Evolutionary conservation across 2,329 filamentous ascomycete genomes (phyloP), one percentile per base, ranked within the genome.

Genomic region (Beauveria scarabaeidicola): DNA sequence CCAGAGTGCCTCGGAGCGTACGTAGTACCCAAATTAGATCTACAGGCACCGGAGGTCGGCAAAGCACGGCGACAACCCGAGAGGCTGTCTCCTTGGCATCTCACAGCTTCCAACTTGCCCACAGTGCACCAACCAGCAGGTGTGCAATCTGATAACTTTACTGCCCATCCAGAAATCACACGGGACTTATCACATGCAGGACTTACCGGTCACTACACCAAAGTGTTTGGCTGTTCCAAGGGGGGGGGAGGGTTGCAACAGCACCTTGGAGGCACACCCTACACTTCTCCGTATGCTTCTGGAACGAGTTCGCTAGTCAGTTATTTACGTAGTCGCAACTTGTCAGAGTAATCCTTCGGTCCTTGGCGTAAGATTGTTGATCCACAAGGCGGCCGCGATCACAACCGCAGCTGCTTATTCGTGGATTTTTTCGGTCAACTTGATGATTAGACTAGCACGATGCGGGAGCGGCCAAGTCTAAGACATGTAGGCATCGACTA

Each of bases 311-410:
- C 47, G 32, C 50, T 25, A 13, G 9, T 21, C 23, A 21, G n/a
- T 38, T 29, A 13, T 38, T 38, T 29, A 19, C 51, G 5, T 21
- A 36, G 25, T 19, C 1, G 17, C 23, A 13, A 23, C 32, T 36
- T 36, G 32, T 36, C 32, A 13, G 15, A n/a, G 23, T 13, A 48
- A 27, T 23, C 44, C 10, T n/a, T n/a, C 23, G 23, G 44, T n/a
- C 25, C 52, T 54, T 57, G 54, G 54, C 54, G 54, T 57, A 48
- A 57, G 54, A 57, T 57, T 57, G 19, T 56, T 44, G 54, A 57
- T 57, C 54, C 54, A 57, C 52, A 21, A 9, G 6, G n/a, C 19
- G n/a, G 32, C 23, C 11, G 23, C 27, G 29, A 36, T 21, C 27
- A 13, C 41, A 29, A 29, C 7, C 27, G 11, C n/a, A 23, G 15